phyloP scores from a whole-genome alignment of 805 yeast genomes.

The Monosporozyma yasuniensis region DNA sequence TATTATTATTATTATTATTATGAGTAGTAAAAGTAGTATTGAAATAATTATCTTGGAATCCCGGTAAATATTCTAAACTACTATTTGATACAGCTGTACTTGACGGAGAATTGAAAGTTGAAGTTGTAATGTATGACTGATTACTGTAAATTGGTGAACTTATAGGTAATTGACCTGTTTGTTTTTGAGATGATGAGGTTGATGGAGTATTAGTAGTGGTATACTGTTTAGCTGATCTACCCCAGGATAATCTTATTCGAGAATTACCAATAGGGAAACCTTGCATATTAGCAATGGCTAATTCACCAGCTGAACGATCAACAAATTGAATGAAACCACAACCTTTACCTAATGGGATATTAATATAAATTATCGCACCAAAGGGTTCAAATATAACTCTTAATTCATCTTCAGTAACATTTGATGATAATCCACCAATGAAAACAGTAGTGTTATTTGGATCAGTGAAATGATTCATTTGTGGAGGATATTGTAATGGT shows the following conservation, averaged over 20 bases:
- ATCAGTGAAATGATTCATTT: slow-evolving; percentile 61
- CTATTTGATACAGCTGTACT: neutral
- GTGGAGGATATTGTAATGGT: slow-evolving; percentile 42
- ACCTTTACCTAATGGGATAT: slow-evolving; percentile 63
- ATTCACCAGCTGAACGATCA: slow-evolving; percentile 73
- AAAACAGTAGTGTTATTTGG: slow-evolving; percentile 72
- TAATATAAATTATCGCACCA: slow-evolving; percentile 70
- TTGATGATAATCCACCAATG: slow-evolving; percentile 54
- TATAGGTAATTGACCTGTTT: neutral
- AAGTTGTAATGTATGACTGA: neutral
- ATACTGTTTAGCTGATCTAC: slow-evolving; percentile 41
- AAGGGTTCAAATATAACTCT: slow-evolving; percentile 52
- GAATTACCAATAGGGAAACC: slow-evolving; percentile 83
- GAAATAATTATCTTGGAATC: neutral
- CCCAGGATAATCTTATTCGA: slow-evolving; percentile 82
- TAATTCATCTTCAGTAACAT: slow-evolving; percentile 53
- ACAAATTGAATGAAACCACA: slow-evolving; percentile 85
- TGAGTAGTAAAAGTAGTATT: too few relatives aligned
- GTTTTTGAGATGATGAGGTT: neutral
- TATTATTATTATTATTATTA: neutral
- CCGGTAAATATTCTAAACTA: neutral
- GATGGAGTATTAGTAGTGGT: neutral
- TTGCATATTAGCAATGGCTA: slow-evolving; percentile 79
- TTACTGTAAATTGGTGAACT: neutral
- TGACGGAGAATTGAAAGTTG: neutral